Evolutionary conservation across 2,329 filamentous ascomycete species (phyloP), one percentile per base, ranked within the genome.

Genomic region (Lachnum nothofagi): DNA sequence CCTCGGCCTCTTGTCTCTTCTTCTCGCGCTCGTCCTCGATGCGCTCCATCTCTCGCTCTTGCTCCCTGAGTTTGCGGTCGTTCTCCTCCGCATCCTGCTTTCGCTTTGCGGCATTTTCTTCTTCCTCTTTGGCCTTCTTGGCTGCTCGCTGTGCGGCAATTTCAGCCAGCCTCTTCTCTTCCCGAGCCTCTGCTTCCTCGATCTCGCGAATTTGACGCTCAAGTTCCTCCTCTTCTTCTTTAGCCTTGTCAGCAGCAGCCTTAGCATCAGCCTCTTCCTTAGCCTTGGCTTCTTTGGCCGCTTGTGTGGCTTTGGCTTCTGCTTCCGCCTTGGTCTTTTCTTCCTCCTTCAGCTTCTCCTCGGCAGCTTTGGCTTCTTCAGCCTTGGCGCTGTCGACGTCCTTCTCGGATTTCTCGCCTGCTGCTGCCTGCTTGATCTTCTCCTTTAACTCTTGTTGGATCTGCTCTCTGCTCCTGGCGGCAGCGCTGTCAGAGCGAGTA

Each of bases 381-480:
- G 54, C 61, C 47, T 65, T 63, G 12, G 61, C 60, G 25, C 45
- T 49, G 14, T 68, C 64, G 8, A 65, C 60, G 22, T 64, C 61
- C 42, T 67, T 67, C 42, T 67, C 65, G 19, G 60, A 58, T 49
- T 67, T 64, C 6, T 61, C 60, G 10, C 63, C 62, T 44, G 65
- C 65, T 17, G 62, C 62, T 17, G 62, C 62, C 52, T 72, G 68
- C 46, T 67, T 70, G 68, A 66, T 64, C 54, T 73, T 69, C 42
- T 70, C 70, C 68, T 86, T 85, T 63, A 91, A 86, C 69, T 95
- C 89, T 57, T 88, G 81, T 50, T 85, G 84, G 55, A 88, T 88
- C 70, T 95, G 86, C 65, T 91, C 86, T 29, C 81, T 79, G 1
- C 85, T 85, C 76, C 93, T 93, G 8, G 70, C 75, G 17, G 71